Conservation (phyloP, 306 rosid genomes). For the Crotalaria pallida region DNA sequence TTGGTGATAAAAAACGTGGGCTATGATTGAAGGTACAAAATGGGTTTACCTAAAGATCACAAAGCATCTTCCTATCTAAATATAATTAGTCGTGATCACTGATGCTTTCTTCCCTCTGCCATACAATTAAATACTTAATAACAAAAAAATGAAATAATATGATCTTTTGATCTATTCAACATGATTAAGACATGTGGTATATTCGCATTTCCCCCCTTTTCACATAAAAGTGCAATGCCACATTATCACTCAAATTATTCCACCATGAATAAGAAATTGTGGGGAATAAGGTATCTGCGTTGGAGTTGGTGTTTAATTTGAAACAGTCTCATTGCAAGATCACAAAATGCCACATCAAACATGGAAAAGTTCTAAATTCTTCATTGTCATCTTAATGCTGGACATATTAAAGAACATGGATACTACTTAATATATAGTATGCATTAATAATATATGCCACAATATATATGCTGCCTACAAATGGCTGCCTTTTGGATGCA, state of each 20-base stretch:
- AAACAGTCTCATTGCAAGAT: constrained; percentile 25
- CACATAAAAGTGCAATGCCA: not conserved
- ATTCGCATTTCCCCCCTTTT: not conserved
- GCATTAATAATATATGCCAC: no score
- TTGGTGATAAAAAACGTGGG: constrained; percentile 11
- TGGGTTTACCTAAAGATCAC: not conserved
- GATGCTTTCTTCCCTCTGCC: not conserved
- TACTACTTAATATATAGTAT: constrained; percentile 8
- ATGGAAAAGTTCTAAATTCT: constrained; percentile 20
- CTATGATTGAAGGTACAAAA: constrained; percentile 2
- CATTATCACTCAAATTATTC: not conserved
- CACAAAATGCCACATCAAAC: constrained; percentile 35
- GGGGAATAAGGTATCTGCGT: not conserved
- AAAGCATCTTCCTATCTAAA: constrained; percentile 12
- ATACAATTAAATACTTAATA: no score
- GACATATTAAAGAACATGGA: constrained; percentile 12
- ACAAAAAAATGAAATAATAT: not conserved
- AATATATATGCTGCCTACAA: constrained; percentile 24
- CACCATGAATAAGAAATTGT: not conserved
- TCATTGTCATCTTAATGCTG: constrained; percentile 32
- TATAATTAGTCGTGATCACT: not conserved
- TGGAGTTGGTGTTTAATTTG: constrained; percentile 35
- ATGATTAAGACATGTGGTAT: not conserved
- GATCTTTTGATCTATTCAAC: not conserved
- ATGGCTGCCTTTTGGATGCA: constrained; percentile 22